Conservation (phyloP, 352 stramenopile species). For the Phytophthora lateralis region DNA sequence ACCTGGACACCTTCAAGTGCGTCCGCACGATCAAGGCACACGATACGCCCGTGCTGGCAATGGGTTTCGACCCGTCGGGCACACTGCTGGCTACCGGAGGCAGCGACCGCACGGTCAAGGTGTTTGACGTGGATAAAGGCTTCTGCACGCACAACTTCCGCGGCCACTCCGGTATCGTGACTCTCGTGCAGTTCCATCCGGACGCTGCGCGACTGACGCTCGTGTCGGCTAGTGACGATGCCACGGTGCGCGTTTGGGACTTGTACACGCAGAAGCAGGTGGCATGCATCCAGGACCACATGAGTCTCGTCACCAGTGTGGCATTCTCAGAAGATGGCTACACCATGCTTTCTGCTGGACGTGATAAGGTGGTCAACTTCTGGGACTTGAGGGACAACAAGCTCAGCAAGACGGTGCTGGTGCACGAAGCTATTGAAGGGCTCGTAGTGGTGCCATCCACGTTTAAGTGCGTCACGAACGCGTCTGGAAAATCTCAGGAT, state of each 20-base stretch:
- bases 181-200: slow-evolving; percentile 86
- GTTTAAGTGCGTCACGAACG: slow-evolving; percentile 54
- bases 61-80: slow-evolving; percentile 90
- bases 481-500: slow-evolving; percentile 37
- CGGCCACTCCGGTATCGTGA: slow-evolving; percentile 87
- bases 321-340: slow-evolving; percentile 89
- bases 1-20: slow-evolving; percentile 81
- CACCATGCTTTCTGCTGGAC: slow-evolving; percentile 87
- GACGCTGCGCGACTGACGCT: slow-evolving; percentile 67
- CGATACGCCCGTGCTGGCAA: slow-evolving; percentile 81
- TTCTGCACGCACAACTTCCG: slow-evolving; percentile 95
- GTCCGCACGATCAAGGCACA: slow-evolving; percentile 79
- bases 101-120: slow-evolving; percentile 95
- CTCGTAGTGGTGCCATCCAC: slow-evolving; percentile 83
- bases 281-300: slow-evolving; percentile 94
- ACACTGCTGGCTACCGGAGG: slow-evolving; percentile 96
- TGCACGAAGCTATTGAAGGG: slow-evolving; percentile 96
- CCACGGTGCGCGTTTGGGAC: slow-evolving; percentile 85
- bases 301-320: slow-evolving; percentile 94
- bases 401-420: slow-evolving; percentile 92
- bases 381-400: slow-evolving; percentile 85
- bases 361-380: slow-evolving; percentile 94
- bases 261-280: slow-evolving; percentile 84
- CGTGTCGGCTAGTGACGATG: slow-evolving; percentile 80
- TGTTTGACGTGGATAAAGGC: slow-evolving; percentile 93